Base-by-base conservation (phyloP, 495 filamentous ascomycete species). In the Parathielavia hyrcaniae region DNA sequence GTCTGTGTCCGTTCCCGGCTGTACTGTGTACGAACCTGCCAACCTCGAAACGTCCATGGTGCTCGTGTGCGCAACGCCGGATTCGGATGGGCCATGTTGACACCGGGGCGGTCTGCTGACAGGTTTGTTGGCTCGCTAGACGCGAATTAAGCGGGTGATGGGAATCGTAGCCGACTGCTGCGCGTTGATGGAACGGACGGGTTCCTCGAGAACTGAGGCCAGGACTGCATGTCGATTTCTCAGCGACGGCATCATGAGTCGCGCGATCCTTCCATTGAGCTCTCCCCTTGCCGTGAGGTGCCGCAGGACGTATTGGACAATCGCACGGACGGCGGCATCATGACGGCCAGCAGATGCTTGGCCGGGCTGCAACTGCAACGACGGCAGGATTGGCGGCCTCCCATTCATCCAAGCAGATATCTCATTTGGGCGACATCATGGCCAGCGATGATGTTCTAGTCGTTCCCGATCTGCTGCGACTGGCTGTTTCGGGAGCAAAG, bases 91-190 rank as follows among this genome's bases (percentile, higher is more conserved):
- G 30, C 11, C 23, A 20, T 32, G 13, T 39, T 38, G 26, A 4
- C 52, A 55, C 6, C 11, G 41, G 38, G 2, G 38, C 48, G 55
- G 67, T 65, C 67, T 59, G 67, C 57, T 67, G 65, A 67, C 61
- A 49, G 17, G 12, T 53, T 53, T 59, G 55, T 53, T 59, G 55
- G 66, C 64, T 66, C 64, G 62, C 63, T 58, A 59, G 50, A 30
- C 26, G 26, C 26, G 26, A 30, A 30, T 2, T 30, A 6, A 6
- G 26, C 26, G 26, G 26, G 26, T 6, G 3, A 30, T 30, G 26
- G 26, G 26, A 30, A 30, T 2, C 26, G 26, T 30, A 30, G 26
- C 2, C 26, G 26, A 30, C 26, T 30, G 26, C 26, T 30, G 26
- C 26, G 2, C 26, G 26, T 6, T 3, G 6, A 30, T 30, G 2